phyloP scores from a whole-genome alignment of 352 stramenopile genomes.

The Phytopythium ostracodes region DNA sequence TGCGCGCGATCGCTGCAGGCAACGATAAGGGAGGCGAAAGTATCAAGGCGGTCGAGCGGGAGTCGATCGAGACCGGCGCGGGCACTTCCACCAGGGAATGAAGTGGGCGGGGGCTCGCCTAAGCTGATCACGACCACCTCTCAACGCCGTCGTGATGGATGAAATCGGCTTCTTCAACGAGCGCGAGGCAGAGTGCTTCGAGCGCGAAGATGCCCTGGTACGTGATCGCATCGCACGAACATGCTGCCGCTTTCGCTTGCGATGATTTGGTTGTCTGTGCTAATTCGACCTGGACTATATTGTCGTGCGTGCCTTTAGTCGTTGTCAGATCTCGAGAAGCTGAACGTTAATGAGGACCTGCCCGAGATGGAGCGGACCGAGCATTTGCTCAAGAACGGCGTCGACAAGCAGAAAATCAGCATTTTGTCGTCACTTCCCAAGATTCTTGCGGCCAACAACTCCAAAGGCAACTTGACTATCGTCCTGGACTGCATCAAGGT shows the following conservation, averaged over 20 bases:
- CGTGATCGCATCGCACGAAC: conserved; percentile 3
- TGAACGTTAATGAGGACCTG: conserved; percentile 84
- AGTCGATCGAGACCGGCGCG: background rate
- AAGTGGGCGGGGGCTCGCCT: conserved; percentile 15
- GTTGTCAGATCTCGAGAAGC: conserved; percentile 77
- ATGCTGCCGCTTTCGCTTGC: background rate
- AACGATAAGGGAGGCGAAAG: background rate
- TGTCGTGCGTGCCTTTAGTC: conserved; percentile 27
- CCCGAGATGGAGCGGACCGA: conserved; percentile 75
- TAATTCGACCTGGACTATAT: background rate
- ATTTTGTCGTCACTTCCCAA: conserved; percentile 64
- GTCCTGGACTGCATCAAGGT: conserved; percentile 80
- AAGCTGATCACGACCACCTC: conserved; percentile 18
- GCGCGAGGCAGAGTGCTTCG: conserved; percentile 80
- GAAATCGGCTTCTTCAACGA: conserved; percentile 82
- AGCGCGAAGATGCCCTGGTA: conserved; percentile 76
- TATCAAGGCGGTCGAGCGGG: background rate
- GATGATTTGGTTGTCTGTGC: background rate
- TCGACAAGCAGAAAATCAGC: conserved; percentile 82
- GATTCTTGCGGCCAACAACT: conserved; percentile 69
- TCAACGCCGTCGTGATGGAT: conserved; percentile 49
- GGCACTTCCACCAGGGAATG: conserved; percentile 30
- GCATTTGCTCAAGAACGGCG: conserved; percentile 66
- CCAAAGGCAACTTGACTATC: conserved; percentile 57
- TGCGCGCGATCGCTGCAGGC: background rate